Evolutionary conservation across 2,329 filamentous ascomycete genomes (phyloP), one percentile per base, ranked within the genome.

Genomic region (Triangularia verruculosa): DNA sequence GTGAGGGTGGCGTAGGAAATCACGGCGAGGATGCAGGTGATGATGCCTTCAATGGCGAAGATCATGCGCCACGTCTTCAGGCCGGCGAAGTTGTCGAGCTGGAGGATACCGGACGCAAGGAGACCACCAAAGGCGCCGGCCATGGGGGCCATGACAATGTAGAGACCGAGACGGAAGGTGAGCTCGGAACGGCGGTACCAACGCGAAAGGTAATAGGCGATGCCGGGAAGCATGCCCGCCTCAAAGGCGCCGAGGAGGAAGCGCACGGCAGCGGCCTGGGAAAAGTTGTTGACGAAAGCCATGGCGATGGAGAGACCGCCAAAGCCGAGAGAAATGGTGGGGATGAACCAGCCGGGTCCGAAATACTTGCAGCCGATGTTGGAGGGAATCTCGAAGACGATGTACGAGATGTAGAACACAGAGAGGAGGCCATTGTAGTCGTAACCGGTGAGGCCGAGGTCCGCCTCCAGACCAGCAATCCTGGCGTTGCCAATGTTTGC

Each of bases 1-100:
- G 88, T 89, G 12, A 91, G 74, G 0, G 85, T 87, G 67, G 88
- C 65, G 72, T 89, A 88, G 61, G 61, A 60, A 30, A 90, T 78
- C 1, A 90, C 12, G 0, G 82, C 78, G 0, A 90, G 72, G 0
- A 78, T 77, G 64, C 74, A 69, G 1, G 78, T 79, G 67, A 89
- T 83, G 69, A 90, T 85, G 20, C 89, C 89, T 72, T 91, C 89
- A n/a, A 91, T 85, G 3, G 81, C 83, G 61, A 91, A 91, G 59
- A 91, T 89, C 87, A 90, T 89, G 7, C 87, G 78, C 89, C 89
- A 91, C 4, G 74, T 76, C 24, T 76, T 77, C 0, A 90, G 74
- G 3, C 77, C 72, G 6, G 86, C 88, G 61, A 89, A 82, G 55
- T 78, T 72, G 24, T 82, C 74, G 5, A 91, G 79, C 0, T 78